Evolutionary conservation across 192 early-diverging fungal species (phyloP), one percentile per base, ranked within the genome.

Genomic region (Backusella australiensis): DNA sequence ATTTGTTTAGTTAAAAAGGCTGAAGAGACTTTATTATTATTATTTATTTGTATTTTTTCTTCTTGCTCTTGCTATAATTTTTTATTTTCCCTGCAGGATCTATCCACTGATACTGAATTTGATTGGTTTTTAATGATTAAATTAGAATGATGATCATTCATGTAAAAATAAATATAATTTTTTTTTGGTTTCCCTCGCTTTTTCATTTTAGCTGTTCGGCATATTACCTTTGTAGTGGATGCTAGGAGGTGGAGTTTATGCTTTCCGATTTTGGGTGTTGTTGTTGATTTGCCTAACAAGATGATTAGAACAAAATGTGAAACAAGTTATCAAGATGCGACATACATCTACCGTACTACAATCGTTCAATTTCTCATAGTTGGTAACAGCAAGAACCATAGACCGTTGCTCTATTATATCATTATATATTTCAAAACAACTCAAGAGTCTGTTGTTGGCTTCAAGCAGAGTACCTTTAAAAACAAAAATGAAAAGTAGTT

Each of bases 391-490:
- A 41, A 72, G 67, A 66, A 53, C 73, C 41, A 89, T 29, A 23
- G 81, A 81, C 23, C 82, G 77, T 34, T 82, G 81, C 69, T 89
- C 88, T 74, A 89, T 75, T 84, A 89, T 88, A 59, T 89, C 86
- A 39, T 86, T 82, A 63, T 89, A 89, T 0, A 86, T 74, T 41
- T 87, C 86, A 69, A 89, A 89, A 4, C 84, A 74, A 44, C 82
- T 86, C 6, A 88, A 74, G 2, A 88, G 49, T 41, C 88, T 85
- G 52, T 82, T 82, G 71, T 89, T 89, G 67, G 84, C 82, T 0
- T 82, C 78, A 66, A 89, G 44, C 9, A 89, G 70, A 1, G 84
- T 78, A 35, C 85, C 86, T 89, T 77, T n/a, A 46, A 46, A 53
- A 70, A 34, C 11, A 66, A 76, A 26, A 34, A 52, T 19, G 34